Base-by-base conservation (phyloP, 1,139 yeast species). In the Pichia sp. region DNA sequence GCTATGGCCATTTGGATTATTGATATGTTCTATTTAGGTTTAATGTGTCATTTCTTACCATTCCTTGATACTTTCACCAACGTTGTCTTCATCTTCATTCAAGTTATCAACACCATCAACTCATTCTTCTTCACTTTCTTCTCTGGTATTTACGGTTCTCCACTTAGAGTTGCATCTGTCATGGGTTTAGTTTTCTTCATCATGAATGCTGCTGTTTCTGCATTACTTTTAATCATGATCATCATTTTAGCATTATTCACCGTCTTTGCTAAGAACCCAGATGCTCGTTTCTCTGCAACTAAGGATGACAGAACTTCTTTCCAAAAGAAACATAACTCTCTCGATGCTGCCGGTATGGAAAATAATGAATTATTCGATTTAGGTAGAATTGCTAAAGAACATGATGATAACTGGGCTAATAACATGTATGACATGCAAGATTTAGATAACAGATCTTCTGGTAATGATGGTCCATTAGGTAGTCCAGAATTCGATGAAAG, bases 161-260 rank as follows among this genome's bases (percentile, higher is more conserved):
- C 83, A 10, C 80, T 80, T 15, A 75, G 75, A 17, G 93, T 83
- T 15, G 72, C 80, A 15, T 82, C 91, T 4, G 77, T 86, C 45
- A 82, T 85, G 88, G 95, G 89, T 1, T 81, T 91, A 83, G 75
- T 86, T 1, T 85, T 85, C 64, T 86, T 86, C 60, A 75, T 86
- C 48, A 65, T 85, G 63, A 86, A 86, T 65, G 94, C 93, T 2
- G 89, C 87, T 2, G 85, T 84, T 58, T 77, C 90, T 9, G 74
- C 84, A 53, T 72, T 85, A 43, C 69, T 86, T 48, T 72, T 86
- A 61, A 55, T 85, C 40, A 65, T 82, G 69, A 80, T 84, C 55
- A 71, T 85, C 52, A 77, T 77, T 0, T 79, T 82, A 56, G 75
- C 81, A 46, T 65, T 67, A 12, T 67, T 80, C 59, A 79, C 86